A percentile compares a stretch with the other conserved stretches of the same genome.
phyloP scores from a whole-genome alignment of 1,284 basidiomycete genomes.

The Schizopora paradoxa region DNA sequence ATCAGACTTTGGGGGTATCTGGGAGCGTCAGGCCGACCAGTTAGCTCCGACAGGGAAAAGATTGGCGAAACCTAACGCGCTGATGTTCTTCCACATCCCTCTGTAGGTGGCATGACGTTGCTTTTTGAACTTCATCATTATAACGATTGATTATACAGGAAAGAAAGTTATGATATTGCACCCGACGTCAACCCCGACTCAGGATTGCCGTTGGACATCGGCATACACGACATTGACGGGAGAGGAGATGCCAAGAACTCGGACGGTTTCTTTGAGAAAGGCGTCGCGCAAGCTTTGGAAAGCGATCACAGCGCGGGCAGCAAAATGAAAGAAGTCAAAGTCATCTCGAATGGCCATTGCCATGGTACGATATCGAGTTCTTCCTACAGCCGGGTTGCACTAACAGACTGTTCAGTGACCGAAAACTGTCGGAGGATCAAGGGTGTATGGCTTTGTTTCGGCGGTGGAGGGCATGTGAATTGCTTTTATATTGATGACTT shows the following conservation, averaged over 20 bases:
- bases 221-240: slow-evolving; percentile 53
- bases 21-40: slow-evolving; percentile 52
- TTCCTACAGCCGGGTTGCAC: slow-evolving; percentile 11
- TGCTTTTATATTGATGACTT: slow-evolving; percentile 3
- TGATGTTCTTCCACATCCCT: slow-evolving; percentile 96
- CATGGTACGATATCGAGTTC: slow-evolving; percentile 49
- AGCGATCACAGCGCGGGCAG: slow-evolving; percentile 50
- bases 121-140: slow-evolving; percentile 8
- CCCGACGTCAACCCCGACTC: slow-evolving; percentile 57
- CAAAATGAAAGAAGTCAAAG: slow-evolving; percentile 66
- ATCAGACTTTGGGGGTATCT: slow-evolving; percentile 61
- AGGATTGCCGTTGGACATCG: slow-evolving; percentile 59
- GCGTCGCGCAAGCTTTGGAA: slow-evolving; percentile 61
- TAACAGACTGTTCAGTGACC: slow-evolving; percentile 47
- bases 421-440: slow-evolving; percentile 83
- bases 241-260: slow-evolving; percentile 65
- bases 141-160: slow-evolving; percentile 32
- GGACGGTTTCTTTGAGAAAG: slow-evolving; percentile 79
- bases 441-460: slow-evolving; percentile 93
- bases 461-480: slow-evolving; percentile 70
- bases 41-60: slow-evolving; percentile 47
- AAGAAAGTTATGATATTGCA: slow-evolving; percentile 54
- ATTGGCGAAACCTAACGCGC: slow-evolving; percentile 84
- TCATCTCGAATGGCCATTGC: slow-evolving; percentile 82
- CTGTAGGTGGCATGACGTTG: slow-evolving; percentile 48